Conservation (phyloP, 371 early-diverging fungal genomes). For the Sporodiniella umbellata region DNA sequence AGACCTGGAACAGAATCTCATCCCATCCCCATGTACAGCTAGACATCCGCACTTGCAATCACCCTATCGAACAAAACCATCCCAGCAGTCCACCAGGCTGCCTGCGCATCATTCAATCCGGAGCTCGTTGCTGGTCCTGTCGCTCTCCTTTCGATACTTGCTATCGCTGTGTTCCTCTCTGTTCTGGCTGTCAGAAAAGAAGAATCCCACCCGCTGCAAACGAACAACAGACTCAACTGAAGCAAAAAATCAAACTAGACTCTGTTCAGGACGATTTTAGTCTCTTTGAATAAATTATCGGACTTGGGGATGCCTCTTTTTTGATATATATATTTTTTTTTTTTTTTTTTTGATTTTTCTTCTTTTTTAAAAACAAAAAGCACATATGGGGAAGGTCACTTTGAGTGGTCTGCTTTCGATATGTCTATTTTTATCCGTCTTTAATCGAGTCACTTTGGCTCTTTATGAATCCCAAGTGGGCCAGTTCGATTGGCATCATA, state of each 20-base stretch:
- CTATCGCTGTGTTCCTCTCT: slow-evolving; percentile 27
- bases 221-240: slow-evolving; percentile 19
- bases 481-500: slow-evolving; percentile 60
- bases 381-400: background rate
- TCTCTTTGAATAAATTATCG: slow-evolving; percentile 24
- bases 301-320: too few species aligned
- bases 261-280: slow-evolving; percentile 26
- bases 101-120: slow-evolving; percentile 16
- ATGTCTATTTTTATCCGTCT: slow-evolving; percentile 7
- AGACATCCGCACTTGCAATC: slow-evolving; percentile 29
- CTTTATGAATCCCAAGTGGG: slow-evolving; percentile 54
- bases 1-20: slow-evolving; percentile 31
- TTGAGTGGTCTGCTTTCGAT: slow-evolving; percentile 11
- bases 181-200: slow-evolving; percentile 24
- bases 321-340: too few species aligned
- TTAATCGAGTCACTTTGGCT: too few species aligned
- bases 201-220: slow-evolving; percentile 38
- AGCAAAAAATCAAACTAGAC: background rate
- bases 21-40: slow-evolving; percentile 23
- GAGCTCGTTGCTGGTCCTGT: slow-evolving; percentile 34
- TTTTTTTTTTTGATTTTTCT: background rate
- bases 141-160: slow-evolving; percentile 23
- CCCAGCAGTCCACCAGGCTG: slow-evolving; percentile 11
- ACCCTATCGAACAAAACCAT: background rate
- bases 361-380: background rate